These are phyloP conservation scores for Dujonia santamariae DNA, from an alignment of 1,139 yeast genomes.

Conservation along the genomic window DNA sequence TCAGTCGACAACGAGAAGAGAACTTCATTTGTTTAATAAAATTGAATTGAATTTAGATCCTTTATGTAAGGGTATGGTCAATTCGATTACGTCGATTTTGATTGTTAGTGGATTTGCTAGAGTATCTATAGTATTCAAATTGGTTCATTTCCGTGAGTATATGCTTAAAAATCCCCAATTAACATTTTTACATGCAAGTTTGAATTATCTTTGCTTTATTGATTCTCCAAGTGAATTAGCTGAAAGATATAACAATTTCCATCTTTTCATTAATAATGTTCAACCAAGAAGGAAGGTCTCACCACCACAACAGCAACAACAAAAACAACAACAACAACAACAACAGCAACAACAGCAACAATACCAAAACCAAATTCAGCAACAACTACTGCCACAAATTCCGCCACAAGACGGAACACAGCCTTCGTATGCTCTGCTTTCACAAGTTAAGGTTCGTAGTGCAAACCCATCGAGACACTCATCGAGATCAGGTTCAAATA, in stretches of 20 bases:
- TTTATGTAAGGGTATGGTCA: not conserved
- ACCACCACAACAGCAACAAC: not conserved
- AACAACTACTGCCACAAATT: not conserved
- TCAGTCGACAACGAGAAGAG: not conserved
- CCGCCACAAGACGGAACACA: not conserved
- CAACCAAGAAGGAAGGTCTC: too few species aligned
- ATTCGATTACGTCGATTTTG: not conserved
- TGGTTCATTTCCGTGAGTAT: conserved; percentile 3
- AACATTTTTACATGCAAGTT: conserved; percentile 10
- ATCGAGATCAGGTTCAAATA: conserved; percentile 2
- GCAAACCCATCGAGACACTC: conserved; percentile 1
- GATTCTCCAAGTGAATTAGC: conserved; percentile 10
- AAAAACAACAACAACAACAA: not conserved
- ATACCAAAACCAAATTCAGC: not conserved
- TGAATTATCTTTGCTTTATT: conserved; percentile 13
- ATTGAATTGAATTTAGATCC: conserved; percentile 4
- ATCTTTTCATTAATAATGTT: not conserved
- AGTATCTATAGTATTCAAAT: not conserved
- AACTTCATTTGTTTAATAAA: not conserved
- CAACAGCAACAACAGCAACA: not conserved
- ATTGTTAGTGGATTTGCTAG: not conserved
- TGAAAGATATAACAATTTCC: conserved; percentile 5
- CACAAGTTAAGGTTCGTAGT: not conserved
- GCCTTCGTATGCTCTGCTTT: not conserved
- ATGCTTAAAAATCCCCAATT: conserved; percentile 1